Base-by-base conservation (phyloP, 192 early-diverging fungal genomes). In the Backusella australiensis region DNA sequence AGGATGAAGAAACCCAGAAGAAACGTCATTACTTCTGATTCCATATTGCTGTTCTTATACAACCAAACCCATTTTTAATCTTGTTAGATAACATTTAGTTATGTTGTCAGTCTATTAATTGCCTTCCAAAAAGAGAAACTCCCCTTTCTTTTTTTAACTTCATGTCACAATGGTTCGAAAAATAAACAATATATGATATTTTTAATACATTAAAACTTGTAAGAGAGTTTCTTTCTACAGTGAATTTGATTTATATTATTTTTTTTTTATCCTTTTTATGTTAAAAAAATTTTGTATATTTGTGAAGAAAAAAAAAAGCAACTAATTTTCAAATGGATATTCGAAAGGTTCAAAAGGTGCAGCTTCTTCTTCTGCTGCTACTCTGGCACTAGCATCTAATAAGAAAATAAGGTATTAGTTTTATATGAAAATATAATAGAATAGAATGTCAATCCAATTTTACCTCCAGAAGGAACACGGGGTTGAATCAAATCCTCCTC, bases 401-500 rank as follows among this genome's bases (percentile, higher is more conserved):
- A 42, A 42, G 0, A 15, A 53, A 26, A 11, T 2, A 35, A 26
- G 2, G 42, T 17, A 67, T n/a, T 21, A 38, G 11, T 42, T 53
- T 7, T 19, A 32, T 32, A 23, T 44, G 34, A 34, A 44, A 32
- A 38, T 32, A 32, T 32, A 32, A 32, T 32, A 32, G 0, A 36
- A 11, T 38, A 1, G 36, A 3, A 69, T 44, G 17, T 15, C 26
- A 34, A 49, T 29, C 26, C 4, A n/a, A 19, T 1, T 17, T 78
- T 80, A 52, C 74, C 78, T 26, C 74, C 73, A 39, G 80, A 78
- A 8, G 76, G 83, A 23, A 90, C 80, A 71, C 81, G 78, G 36
- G 90, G 88, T 21, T 81, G 75, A 75, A 99, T 91, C 49, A 99
- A 75, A 21, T 94, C 93, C 80, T 94, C 96, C n/a, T 92, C 90